Conservation (phyloP, 805 yeast genomes). For the Sugiyamaella mastotermitis region DNA sequence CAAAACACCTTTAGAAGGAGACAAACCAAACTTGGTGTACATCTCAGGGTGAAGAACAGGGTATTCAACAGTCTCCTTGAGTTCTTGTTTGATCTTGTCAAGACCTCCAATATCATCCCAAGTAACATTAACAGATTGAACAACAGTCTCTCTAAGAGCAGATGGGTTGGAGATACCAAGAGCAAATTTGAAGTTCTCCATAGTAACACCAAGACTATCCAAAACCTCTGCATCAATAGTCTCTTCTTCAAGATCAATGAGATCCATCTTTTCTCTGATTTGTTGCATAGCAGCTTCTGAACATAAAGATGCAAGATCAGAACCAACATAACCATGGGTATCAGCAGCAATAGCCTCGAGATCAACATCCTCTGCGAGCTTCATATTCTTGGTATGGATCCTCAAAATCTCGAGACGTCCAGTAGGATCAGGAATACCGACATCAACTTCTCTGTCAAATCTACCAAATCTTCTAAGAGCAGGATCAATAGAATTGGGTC, state of each 20-base stretch:
- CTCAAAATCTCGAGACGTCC: conserved; percentile 96
- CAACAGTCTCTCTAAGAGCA: conserved; percentile 98
- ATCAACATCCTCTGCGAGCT: conserved; percentile 90
- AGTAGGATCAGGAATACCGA: conserved; percentile 94
- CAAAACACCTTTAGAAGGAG: conserved; percentile 97
- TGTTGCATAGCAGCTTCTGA: conserved; percentile 99
- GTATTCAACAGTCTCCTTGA: conserved; percentile 97
- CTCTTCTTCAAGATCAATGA: conserved; percentile 92
- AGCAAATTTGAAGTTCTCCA: conserved; percentile 98
- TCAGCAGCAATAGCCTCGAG: conserved; percentile 93
- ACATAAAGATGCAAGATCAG: conserved; percentile 96
- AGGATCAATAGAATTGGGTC: conserved; percentile 83
- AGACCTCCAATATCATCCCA: conserved; percentile 99
- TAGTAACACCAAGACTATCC: conserved; percentile 94
- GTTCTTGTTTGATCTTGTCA: conserved; percentile 91
- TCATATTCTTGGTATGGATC: conserved; percentile 98
- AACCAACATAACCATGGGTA: conserved; percentile 99
- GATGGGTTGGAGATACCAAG: conserved; percentile 97
- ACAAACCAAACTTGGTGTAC: conserved; percentile 94
- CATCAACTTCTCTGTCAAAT: conserved; percentile 81
- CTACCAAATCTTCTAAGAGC: conserved; percentile 83
- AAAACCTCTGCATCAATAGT: conserved; percentile 96
- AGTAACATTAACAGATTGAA: conserved; percentile 95
- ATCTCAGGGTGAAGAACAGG: conserved; percentile 99
- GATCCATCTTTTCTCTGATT: conserved; percentile 98